Percentiles rank a stretch among this genome's conserved stretches.
phyloP scores from a whole-genome alignment of 106 monocot genomes.

The Apostasia ramifera region DNA sequence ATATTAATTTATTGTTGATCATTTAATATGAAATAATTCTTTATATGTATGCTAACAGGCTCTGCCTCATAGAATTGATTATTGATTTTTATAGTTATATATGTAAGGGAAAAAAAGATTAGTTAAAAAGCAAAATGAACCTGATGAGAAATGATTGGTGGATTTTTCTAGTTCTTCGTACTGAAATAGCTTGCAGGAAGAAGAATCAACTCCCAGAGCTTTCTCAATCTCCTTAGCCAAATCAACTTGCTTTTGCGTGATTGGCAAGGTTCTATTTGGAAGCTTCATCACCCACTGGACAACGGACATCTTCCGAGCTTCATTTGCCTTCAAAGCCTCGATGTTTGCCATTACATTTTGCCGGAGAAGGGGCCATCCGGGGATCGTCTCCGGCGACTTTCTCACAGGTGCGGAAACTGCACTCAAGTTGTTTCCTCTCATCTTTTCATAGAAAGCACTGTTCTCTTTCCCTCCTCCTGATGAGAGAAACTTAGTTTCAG shows the following conservation, averaged over 20 bases:
- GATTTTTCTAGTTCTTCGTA: conserved; percentile 42
- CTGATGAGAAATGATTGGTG: conserved; percentile 64
- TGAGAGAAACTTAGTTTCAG: conserved; percentile 7
- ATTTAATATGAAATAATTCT: too few relatives aligned
- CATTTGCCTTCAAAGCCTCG: conserved; percentile 12
- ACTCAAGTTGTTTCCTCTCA: neutral
- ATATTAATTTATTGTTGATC: too few relatives aligned
- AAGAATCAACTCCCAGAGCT: conserved; percentile 35
- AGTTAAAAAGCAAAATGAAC: conserved; percentile 12
- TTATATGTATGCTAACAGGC: too few relatives aligned
- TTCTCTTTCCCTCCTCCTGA: neutral
- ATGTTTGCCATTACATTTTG: conserved; percentile 14
- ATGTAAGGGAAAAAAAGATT: neutral
- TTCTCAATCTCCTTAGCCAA: conserved; percentile 34
- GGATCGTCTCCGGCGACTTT: conserved; percentile 25
- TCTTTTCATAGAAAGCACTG: neutral
- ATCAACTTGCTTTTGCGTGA: neutral
- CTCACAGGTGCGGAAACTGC: conserved; percentile 18
- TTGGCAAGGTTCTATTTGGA: conserved; percentile 42
- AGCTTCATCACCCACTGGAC: conserved; percentile 93
- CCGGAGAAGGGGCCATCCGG: conserved; percentile 82
- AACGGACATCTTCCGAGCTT: conserved; percentile 70
- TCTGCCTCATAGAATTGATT: too few relatives aligned
- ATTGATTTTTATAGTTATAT: neutral
- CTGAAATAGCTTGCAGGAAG: conserved; percentile 58